Evolutionary conservation across 139 green algal genomes (phyloP).

Genomic region (Coelastrella sp.): DNA sequence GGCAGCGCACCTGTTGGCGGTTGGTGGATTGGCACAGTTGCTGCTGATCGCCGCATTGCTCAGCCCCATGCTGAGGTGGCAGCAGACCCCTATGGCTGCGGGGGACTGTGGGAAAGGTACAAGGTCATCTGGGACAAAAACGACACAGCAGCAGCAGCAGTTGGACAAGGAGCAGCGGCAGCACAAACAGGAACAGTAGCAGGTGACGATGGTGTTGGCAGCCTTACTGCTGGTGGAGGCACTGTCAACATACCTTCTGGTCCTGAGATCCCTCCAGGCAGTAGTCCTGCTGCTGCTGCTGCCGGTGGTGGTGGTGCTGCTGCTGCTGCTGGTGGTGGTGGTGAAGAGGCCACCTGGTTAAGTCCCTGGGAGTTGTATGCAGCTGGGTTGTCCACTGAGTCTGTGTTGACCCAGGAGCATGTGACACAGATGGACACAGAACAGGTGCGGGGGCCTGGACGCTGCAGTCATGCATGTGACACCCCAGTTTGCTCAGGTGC

Average conservation of each 20-base stretch:
- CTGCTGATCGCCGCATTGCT: not conserved
- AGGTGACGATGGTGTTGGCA: not conserved
- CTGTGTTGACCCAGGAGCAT: conserved; percentile 8
- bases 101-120: conserved; percentile 68
- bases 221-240: too few species aligned
- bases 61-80: conserved; percentile 18
- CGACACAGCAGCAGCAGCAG: not conserved
- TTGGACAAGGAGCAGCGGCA: not conserved
- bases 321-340: not conserved
- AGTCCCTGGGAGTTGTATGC: conserved; percentile 28
- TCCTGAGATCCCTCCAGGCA: not conserved
- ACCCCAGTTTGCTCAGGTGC: not conserved
- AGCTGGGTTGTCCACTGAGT: not conserved
- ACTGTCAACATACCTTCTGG: too few species aligned
- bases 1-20: not conserved
- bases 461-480: not conserved
- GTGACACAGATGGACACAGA: not conserved
- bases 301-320: not conserved
- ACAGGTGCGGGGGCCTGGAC: not conserved
- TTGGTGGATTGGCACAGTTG: conserved; percentile 11
- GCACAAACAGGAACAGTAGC: not conserved
- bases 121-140: conserved; percentile 49
- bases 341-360: not conserved
- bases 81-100: conserved; percentile 54
- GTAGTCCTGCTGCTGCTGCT: not conserved